Evolutionary conservation across 345 rosid species (phyloP), one percentile per base, ranked within the genome.

Genomic region (Citrus australasica): DNA sequence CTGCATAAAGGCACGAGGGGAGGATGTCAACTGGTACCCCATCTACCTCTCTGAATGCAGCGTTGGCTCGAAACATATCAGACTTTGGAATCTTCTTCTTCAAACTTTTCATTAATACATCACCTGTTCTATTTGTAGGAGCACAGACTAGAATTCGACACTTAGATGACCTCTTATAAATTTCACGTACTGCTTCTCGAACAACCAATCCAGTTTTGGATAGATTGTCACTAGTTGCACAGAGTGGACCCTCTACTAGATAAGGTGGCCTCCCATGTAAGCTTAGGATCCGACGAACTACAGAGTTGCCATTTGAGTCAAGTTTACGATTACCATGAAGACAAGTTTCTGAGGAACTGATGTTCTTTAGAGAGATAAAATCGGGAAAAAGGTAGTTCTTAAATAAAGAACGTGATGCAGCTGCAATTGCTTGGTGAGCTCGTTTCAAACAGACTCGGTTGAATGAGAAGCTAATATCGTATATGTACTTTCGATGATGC

Each of bases 401-500:
- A 35, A 85, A 73, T n/a, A 60, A 65, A 72, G 79, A 76, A 77
- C 62, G 63, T 0, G 85, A 61, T 9, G 73, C 81, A 16, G 85
- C 85, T 78, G 80, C 76, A 9, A 83, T 68, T 24, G 86, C 90
- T 70, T 83, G 81, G 71, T 82, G 86, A 72, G 83, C 84, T 67
- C 87, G 79, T 62, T 84, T 84, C 28, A 82, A 70, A 77, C 82
- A 84, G 19, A 82, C 83, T 82, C 89, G 78, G 77, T 84, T 86
- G 78, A 82, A 84, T 37, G 89, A 86, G 86, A 84, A 84, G 78
- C 83, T 78, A 67, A 86, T 74, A 48, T 86, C 81, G 27, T 87
- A 85, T 74, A 38, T 85, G 56, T 32, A 9, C 35, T 74, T 69
- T 21, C 82, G 17, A 56, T 7, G 25, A 73, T 87, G 85, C 79